These are phyloP conservation scores for Thielaviopsis cerberus DNA, from an alignment of 2,329 filamentous ascomycete species.

Conservation along the genomic window DNA sequence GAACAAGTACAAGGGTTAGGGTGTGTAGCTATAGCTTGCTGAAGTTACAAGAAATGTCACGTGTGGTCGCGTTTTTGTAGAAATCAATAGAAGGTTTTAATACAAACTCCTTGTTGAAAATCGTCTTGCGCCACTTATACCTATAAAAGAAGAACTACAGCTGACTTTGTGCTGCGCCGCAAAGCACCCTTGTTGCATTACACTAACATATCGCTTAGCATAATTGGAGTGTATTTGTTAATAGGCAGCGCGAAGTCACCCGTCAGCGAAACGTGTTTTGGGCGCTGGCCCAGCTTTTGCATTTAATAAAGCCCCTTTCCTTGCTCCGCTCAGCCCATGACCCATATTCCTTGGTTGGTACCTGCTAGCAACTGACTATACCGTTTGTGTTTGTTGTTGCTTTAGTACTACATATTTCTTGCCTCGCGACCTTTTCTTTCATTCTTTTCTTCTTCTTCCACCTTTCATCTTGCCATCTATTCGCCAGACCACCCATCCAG, in stretches of 20 bases:
- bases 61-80: constrained; percentile 7
- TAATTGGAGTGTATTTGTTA: neutral
- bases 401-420: neutral
- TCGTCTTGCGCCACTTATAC: neutral
- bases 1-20: neutral
- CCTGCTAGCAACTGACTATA: constrained; percentile 7
- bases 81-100: constrained; percentile 2
- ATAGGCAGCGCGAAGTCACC: neutral
- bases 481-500: neutral
- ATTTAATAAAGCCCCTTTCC: neutral
- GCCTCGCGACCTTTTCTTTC: constrained; percentile 2
- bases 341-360: neutral
- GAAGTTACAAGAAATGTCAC: too few relatives aligned
- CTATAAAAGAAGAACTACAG: neutral
- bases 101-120: neutral
- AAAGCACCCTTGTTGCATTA: neutral
- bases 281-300: neutral
- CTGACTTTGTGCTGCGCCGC: neutral
- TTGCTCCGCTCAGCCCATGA: neutral
- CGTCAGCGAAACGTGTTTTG: neutral
- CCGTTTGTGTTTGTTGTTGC: neutral
- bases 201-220: neutral
- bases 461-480: constrained; percentile 6
- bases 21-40: neutral
- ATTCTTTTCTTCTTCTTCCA: constrained; percentile 15